A percentile compares a stretch with the other conserved stretches of the same genome.
Evolutionary conservation across 495 filamentous ascomycete species (phyloP).

Genomic region (Astrothelium subdiscretum): DNA sequence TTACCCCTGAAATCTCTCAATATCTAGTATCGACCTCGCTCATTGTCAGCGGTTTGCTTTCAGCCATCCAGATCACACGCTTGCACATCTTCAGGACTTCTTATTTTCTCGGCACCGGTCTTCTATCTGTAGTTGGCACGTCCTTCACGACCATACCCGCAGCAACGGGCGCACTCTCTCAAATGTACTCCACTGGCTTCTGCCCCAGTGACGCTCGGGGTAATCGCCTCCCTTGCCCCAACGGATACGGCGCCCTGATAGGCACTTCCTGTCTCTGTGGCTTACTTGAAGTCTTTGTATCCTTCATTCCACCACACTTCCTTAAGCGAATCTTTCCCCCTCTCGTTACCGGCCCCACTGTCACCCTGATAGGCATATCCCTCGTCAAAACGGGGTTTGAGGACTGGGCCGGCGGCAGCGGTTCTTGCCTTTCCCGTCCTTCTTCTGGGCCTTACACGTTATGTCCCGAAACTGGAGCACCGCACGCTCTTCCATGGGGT

Average conservation of each 20-base stretch:
- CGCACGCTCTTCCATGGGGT: slow-evolving; percentile 80
- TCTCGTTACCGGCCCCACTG: slow-evolving; percentile 76
- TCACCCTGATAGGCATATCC: slow-evolving; percentile 63
- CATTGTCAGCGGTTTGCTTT: slow-evolving; percentile 75
- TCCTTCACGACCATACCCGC: slow-evolving; percentile 84
- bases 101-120: slow-evolving; percentile 77
- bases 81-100: slow-evolving; percentile 69
- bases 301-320: slow-evolving; percentile 57
- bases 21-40: slow-evolving; percentile 85
- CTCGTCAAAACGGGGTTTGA: slow-evolving; percentile 68
- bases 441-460: slow-evolving; percentile 43
- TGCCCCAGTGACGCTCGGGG: slow-evolving; percentile 57
- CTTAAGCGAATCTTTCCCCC: slow-evolving; percentile 78
- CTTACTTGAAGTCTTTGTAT: slow-evolving; percentile 61
- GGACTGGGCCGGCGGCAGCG: slow-evolving; percentile 74
- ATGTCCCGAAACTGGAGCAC: slow-evolving; percentile 62
- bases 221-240: slow-evolving; percentile 62
- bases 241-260: slow-evolving; percentile 74
- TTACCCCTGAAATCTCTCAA: slow-evolving; percentile 46
- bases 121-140: slow-evolving; percentile 84
- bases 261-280: slow-evolving; percentile 63
- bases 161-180: slow-evolving; percentile 59
- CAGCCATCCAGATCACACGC: slow-evolving; percentile 71
- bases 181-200: slow-evolving; percentile 78
- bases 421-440: slow-evolving; percentile 46